Base-by-base conservation (phyloP, 495 filamentous ascomycete species). In the Ramalina peruviana region DNA sequence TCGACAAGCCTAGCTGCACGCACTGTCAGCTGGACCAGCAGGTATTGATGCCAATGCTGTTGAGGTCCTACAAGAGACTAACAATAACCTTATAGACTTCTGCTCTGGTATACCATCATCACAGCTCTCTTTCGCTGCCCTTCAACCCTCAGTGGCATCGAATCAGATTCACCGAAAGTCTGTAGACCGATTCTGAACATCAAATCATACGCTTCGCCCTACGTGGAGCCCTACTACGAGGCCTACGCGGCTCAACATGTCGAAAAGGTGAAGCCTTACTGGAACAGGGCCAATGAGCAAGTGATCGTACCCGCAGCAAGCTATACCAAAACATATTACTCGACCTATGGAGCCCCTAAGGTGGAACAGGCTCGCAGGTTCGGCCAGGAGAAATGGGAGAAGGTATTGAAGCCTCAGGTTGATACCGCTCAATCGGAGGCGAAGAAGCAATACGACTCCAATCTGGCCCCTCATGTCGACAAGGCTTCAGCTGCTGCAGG, bases 91-190 rank as follows among this genome's bases (percentile, higher is more conserved):
- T 50, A 36, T 61, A 96, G 90, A 54, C 62, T 95, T 1, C 61
- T 81, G 47, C 79, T 85, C 9, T 99, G 92, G 92, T 95, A 93
- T 60, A 72, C 78, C 1, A 76, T 94, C 44, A 58, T 86, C 49
- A 92, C 85, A 4, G 70, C 88, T 17, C 66, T 88, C 43, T 78
- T 99, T 58, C 79, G 82, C 23, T 99, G 93, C 63, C 93, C 92
- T 11, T 71, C 82, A 19, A 73, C 73, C 13, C 65, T 79, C 45
- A 72, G 79, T 17, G 75, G 76, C 3, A 69, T 90, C 58, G 80
- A 74, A 42, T 75, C 83, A 23, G 63, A 71, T 20, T 88, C 88
- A 11, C 86, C 90, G 3, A n/a, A 25, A 25, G 78, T 97, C 27
- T 99, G 93, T 72, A 82, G 81, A 59, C 84, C 86, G 4, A 93